Evolutionary conservation across 2,329 filamentous ascomycete species (phyloP).

Genomic region (Penicillium sp.): DNA sequence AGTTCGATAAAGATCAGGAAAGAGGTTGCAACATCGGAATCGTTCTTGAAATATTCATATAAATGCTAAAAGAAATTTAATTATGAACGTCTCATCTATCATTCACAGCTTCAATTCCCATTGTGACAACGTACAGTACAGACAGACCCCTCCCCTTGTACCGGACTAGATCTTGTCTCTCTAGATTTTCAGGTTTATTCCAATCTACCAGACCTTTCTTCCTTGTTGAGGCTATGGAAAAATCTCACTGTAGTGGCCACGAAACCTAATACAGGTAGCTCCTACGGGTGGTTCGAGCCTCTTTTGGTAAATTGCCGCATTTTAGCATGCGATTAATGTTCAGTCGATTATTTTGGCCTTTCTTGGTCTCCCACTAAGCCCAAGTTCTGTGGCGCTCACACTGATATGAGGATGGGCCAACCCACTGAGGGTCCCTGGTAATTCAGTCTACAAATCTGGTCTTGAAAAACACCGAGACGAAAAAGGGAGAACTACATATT

Average conservation of each 20-base stretch:
- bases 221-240: neutral
- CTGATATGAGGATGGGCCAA: neutral
- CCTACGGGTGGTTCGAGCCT: neutral
- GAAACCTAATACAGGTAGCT: neutral
- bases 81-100: neutral
- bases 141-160: too few species aligned
- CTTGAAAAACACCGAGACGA: neutral
- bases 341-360: neutral
- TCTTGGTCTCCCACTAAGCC: neutral
- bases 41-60: neutral
- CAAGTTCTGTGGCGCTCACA: neutral
- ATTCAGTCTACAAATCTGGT: neutral
- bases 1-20: neutral
- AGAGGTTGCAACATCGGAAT: neutral
- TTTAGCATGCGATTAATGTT: neutral
- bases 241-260: neutral
- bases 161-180: too few species aligned
- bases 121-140: too few species aligned
- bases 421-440: neutral
- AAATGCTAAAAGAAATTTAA: neutral
- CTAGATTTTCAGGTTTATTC: too few species aligned
- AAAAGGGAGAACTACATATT: neutral
- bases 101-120: neutral
- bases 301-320: neutral
- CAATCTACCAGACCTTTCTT: too few species aligned